Conservation (phyloP, 2,329 filamentous ascomycete species). For the Diaporthe velutina region DNA sequence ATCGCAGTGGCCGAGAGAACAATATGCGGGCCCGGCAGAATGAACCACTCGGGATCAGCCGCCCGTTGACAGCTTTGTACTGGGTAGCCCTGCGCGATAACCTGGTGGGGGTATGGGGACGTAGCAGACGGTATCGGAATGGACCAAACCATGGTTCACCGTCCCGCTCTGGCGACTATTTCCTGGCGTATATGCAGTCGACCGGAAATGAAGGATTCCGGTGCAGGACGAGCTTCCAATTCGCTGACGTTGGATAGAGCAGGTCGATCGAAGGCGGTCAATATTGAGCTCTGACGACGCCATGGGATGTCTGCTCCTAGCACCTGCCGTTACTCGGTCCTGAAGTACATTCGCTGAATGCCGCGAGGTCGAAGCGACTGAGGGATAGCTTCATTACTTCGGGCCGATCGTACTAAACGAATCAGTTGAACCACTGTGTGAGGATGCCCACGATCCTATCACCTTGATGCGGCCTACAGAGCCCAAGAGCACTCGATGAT, state of each 20-base stretch:
- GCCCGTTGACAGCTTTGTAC: slow-evolving; percentile 18
- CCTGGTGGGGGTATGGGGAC: slow-evolving; percentile 7
- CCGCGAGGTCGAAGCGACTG: neutral
- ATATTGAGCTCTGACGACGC: neutral
- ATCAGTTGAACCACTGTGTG: neutral
- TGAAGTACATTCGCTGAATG: neutral
- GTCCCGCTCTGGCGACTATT: neutral
- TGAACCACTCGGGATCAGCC: slow-evolving; percentile 26
- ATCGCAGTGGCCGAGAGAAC: slow-evolving; percentile 13
- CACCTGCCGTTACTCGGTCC: neutral
- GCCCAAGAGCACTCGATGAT: neutral
- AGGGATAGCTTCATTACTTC: neutral
- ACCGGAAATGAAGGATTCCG: neutral
- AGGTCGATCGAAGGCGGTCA: slow-evolving; percentile 4
- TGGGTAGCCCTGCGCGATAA: slow-evolving; percentile 5
- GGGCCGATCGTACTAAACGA: neutral
- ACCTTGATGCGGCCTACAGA: neutral
- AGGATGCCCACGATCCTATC: neutral
- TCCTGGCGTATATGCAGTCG: neutral
- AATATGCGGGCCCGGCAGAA: slow-evolving; percentile 8
- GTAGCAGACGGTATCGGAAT: neutral
- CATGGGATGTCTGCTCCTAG: neutral
- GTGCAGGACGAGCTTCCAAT: slow-evolving; percentile 7
- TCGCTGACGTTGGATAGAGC: neutral
- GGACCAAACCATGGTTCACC: slow-evolving; percentile 13